A percentile compares a stretch with the other conserved stretches of the same genome.
phyloP scores from a whole-genome alignment of 768 basidiomycete species.

The Dioszegia aurantiaca region DNA sequence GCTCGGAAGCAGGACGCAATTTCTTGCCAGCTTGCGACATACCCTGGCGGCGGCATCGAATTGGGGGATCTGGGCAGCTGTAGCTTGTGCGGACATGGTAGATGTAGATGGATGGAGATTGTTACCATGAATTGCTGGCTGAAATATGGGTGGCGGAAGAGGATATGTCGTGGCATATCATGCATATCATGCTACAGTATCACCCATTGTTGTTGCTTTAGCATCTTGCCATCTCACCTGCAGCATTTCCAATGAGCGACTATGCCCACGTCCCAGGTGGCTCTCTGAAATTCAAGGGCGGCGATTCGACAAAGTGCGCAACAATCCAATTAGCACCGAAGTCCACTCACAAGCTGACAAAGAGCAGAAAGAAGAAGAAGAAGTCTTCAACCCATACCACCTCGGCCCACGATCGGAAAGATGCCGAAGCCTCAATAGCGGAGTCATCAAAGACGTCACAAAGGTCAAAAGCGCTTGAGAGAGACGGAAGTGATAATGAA shows the following conservation, averaged over 20 bases:
- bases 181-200: no score
- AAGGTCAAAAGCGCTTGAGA: constrained; percentile 6
- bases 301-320: constrained; percentile 45
- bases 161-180: no score
- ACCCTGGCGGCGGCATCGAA: constrained; percentile 51
- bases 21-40: no score
- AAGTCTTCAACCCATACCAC: constrained; percentile 48
- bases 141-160: no score
- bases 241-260: constrained; percentile 52
- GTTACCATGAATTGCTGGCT: neutral
- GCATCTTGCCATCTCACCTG: no score
- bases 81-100: constrained; percentile 20
- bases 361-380: constrained; percentile 51
- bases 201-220: no score
- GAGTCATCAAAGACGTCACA: constrained; percentile 19
- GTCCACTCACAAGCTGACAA: neutral
- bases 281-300: constrained; percentile 51
- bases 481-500: neutral
- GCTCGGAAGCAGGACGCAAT: no score
- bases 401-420: constrained; percentile 23
- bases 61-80: constrained; percentile 37
- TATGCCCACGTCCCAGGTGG: constrained; percentile 48
- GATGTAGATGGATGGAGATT: neutral
- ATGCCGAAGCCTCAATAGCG: constrained; percentile 23
- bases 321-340: neutral